Evolutionary conservation across 768 basidiomycete genomes (phyloP).

Genomic region (Termitomyces sp.): DNA sequence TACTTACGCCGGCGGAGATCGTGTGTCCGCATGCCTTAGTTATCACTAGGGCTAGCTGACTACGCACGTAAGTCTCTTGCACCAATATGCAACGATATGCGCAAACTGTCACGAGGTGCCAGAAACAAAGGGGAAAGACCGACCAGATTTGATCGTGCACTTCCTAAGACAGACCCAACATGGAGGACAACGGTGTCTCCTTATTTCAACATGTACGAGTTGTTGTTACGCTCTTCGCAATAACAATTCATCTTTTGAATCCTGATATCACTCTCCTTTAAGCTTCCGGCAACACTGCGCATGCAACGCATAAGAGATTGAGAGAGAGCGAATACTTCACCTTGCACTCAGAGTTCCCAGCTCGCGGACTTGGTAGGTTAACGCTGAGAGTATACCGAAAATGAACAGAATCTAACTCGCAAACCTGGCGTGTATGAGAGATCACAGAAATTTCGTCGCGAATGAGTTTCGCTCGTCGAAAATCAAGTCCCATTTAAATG

Average conservation of each 20-base stretch:
- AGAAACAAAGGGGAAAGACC: too few relatives aligned
- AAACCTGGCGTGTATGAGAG: neutral
- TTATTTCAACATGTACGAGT: too few relatives aligned
- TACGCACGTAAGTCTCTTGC: too few relatives aligned
- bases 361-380: neutral
- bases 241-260: neutral
- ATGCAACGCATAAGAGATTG: neutral
- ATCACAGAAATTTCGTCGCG: neutral
- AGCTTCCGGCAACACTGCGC: neutral
- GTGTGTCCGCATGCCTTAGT: too few relatives aligned
- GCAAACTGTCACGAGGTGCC: too few relatives aligned
- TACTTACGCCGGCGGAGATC: too few relatives aligned
- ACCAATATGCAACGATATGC: too few relatives aligned
- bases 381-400: neutral
- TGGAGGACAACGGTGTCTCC: too few relatives aligned
- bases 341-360: neutral
- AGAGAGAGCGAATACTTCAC: neutral
- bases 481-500: conserved; percentile 4
- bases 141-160: too few relatives aligned
- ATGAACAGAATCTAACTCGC: neutral
- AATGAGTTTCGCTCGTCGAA: neutral
- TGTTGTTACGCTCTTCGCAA: neutral
- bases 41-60: too few relatives aligned
- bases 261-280: neutral
- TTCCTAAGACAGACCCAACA: too few relatives aligned